A percentile compares a stretch with the other conserved stretches of the same genome.
These are phyloP conservation scores for Pseudogymnoascus sp. DNA, from an alignment of 2,329 filamentous ascomycete genomes.

Conservation along the genomic window DNA sequence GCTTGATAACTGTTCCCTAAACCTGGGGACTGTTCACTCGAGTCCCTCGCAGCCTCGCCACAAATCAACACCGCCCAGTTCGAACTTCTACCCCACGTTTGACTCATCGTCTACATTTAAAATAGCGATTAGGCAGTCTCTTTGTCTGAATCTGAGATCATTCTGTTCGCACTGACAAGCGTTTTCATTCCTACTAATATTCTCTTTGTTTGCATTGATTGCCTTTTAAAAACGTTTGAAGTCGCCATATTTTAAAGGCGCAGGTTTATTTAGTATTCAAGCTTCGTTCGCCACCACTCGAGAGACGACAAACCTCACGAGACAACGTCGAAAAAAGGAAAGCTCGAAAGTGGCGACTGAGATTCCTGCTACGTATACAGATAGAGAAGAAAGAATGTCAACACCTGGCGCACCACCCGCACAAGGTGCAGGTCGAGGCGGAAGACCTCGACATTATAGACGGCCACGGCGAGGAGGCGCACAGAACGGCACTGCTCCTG, in stretches of 20 bases:
- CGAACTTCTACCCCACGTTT: slow-evolving; percentile 4
- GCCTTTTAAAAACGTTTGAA: not conserved
- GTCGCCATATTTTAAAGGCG: slow-evolving; percentile 1
- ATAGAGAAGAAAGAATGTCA: not conserved
- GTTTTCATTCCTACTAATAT: not conserved
- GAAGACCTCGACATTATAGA: slow-evolving; percentile 1
- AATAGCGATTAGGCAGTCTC: not conserved
- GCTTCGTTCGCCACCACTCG: not conserved
- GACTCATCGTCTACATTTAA: slow-evolving; percentile 4
- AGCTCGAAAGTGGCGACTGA: not conserved
- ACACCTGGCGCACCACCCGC: not conserved
- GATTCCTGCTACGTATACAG: not conserved
- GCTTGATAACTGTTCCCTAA: no score
- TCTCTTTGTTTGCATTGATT: not conserved
- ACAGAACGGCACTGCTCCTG: not conserved
- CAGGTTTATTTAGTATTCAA: not conserved
- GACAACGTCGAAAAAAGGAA: not conserved
- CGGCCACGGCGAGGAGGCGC: not conserved
- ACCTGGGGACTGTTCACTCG: no score
- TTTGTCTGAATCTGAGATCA: not conserved
- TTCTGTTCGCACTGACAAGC: not conserved
- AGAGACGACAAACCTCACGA: not conserved
- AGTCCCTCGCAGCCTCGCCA: slow-evolving; percentile 1
- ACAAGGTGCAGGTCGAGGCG: not conserved
- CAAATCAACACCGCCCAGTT: slow-evolving; percentile 4